Evolutionary conservation across 2,329 filamentous ascomycete genomes (phyloP).

Genomic region (Diplocarpon rosae): DNA sequence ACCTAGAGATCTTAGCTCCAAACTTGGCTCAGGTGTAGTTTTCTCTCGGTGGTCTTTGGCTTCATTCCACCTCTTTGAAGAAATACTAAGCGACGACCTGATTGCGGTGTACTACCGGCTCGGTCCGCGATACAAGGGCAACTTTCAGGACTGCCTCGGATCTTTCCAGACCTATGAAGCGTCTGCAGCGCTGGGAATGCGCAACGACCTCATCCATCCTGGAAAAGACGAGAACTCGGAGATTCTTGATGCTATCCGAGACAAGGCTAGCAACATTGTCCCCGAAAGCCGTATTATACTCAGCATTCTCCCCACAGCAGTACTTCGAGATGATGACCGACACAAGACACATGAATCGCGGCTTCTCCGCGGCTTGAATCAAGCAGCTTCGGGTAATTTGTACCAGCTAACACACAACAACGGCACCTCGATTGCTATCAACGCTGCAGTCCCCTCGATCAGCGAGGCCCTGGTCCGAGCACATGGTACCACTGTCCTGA

Average conservation of each 20-base stretch:
- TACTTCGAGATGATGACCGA: slow-evolving; percentile 71
- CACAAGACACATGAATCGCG: slow-evolving; percentile 62
- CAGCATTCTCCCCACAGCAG: slow-evolving; percentile 69
- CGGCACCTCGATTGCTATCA: slow-evolving; percentile 72
- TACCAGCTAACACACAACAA: slow-evolving; percentile 60
- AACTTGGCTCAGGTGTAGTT: slow-evolving; percentile 61
- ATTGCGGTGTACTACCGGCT: slow-evolving; percentile 84
- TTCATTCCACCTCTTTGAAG: slow-evolving; percentile 79
- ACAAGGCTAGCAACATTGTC: slow-evolving; percentile 71
- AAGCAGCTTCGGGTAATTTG: slow-evolving; percentile 55
- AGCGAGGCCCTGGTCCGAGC: slow-evolving; percentile 77
- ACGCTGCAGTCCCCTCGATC: slow-evolving; percentile 75
- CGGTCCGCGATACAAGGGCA: slow-evolving; percentile 83
- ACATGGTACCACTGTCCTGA: slow-evolving; percentile 71
- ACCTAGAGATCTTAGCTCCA: slow-evolving; percentile 72
- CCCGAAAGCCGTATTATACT: slow-evolving; percentile 73
- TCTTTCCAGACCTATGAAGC: slow-evolving; percentile 95
- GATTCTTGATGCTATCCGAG: slow-evolving; percentile 77
- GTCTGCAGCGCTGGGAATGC: slow-evolving; percentile 78
- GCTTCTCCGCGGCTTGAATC: slow-evolving; percentile 66
- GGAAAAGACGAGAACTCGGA: slow-evolving; percentile 87
- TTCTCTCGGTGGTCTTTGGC: slow-evolving; percentile 80
- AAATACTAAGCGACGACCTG: slow-evolving; percentile 80
- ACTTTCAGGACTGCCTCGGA: slow-evolving; percentile 92
- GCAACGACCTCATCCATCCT: slow-evolving; percentile 82